These are phyloP conservation scores for Suillus occidentalis DNA, from an alignment of 768 basidiomycete genomes.

Conservation along the genomic window DNA sequence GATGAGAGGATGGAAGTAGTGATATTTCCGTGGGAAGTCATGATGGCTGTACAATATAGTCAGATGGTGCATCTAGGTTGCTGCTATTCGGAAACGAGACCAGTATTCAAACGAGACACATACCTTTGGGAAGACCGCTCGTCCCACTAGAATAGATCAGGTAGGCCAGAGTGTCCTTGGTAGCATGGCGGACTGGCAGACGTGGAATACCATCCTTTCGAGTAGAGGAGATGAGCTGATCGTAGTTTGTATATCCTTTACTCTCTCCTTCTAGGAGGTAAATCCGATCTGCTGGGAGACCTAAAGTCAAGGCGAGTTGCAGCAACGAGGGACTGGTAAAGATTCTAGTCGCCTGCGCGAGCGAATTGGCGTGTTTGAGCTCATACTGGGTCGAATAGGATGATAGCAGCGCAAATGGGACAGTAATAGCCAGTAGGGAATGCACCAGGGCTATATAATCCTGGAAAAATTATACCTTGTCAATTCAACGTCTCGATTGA, in stretches of 20 bases:
- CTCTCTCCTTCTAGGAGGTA: slow-evolving; percentile 42
- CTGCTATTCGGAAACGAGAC: neutral
- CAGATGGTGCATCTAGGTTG: neutral
- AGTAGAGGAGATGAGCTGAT: slow-evolving; percentile 40
- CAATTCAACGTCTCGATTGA: neutral
- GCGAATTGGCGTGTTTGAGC: slow-evolving; percentile 44
- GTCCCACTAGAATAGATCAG: slow-evolving; percentile 71
- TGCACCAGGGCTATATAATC: slow-evolving; percentile 47
- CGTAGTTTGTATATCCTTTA: slow-evolving; percentile 39
- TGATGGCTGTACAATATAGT: slow-evolving; percentile 45
- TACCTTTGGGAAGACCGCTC: slow-evolving; percentile 67
- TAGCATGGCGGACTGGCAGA: slow-evolving; percentile 41
- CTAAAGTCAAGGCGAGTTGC: slow-evolving; percentile 34
- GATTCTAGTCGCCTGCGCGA: slow-evolving; percentile 45
- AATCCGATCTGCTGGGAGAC: slow-evolving; percentile 36
- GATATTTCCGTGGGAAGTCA: slow-evolving; percentile 62
- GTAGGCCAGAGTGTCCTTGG: slow-evolving; percentile 56
- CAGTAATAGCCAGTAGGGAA: slow-evolving; percentile 42
- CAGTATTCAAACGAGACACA: neutral
- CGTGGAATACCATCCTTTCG: slow-evolving; percentile 35
- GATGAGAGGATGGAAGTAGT: slow-evolving; percentile 38
- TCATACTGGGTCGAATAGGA: slow-evolving; percentile 50
- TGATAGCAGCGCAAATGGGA: slow-evolving; percentile 49
- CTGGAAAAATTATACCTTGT: slow-evolving; percentile 25
- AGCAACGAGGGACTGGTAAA: slow-evolving; percentile 48